Evolutionary conservation across 805 yeast genomes (phyloP).

Genomic region (Hanseniaspora lindneri): DNA sequence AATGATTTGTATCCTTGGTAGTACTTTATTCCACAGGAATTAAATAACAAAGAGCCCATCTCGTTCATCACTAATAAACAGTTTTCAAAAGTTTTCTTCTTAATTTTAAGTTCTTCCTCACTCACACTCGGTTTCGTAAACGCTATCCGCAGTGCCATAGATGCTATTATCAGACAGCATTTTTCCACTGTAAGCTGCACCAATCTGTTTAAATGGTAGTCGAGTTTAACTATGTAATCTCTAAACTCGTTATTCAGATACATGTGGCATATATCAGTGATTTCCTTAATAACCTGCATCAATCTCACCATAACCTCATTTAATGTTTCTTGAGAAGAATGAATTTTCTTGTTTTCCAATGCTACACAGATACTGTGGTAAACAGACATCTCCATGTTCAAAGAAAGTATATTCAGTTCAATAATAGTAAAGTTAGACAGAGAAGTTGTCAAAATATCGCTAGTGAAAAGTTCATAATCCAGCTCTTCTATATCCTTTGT

Average conservation of each 20-base stretch:
- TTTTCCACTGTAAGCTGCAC: slow-evolving; percentile 14
- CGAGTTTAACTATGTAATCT: slow-evolving; percentile 6
- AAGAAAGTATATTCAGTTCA: slow-evolving; percentile 6
- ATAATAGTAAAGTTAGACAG: slow-evolving; percentile 9
- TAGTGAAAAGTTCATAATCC: neutral
- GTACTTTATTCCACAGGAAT: slow-evolving; percentile 16
- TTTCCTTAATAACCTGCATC: neutral
- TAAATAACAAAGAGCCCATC: slow-evolving; percentile 16
- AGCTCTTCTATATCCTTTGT: slow-evolving; percentile 11
- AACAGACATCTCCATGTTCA: slow-evolving; percentile 1
- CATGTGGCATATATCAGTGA: slow-evolving; percentile 9
- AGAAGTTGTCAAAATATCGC: neutral
- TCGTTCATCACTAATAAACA: slow-evolving; percentile 13
- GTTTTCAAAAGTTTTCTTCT: slow-evolving; percentile 2
- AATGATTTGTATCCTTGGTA: slow-evolving; percentile 16
- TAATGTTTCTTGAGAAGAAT: neutral
- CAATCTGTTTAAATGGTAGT: slow-evolving; percentile 15
- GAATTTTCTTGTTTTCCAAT: neutral
- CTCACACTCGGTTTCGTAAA: neutral
- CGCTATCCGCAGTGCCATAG: slow-evolving; percentile 8
- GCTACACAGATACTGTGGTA: slow-evolving; percentile 3
- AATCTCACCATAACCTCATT: neutral
- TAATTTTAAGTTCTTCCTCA: neutral
- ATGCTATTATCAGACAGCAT: slow-evolving; percentile 8
- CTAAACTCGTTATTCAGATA: slow-evolving; percentile 9